phyloP scores from a whole-genome alignment of 1,284 basidiomycete genomes.

The Ceratobasidium sp. region DNA sequence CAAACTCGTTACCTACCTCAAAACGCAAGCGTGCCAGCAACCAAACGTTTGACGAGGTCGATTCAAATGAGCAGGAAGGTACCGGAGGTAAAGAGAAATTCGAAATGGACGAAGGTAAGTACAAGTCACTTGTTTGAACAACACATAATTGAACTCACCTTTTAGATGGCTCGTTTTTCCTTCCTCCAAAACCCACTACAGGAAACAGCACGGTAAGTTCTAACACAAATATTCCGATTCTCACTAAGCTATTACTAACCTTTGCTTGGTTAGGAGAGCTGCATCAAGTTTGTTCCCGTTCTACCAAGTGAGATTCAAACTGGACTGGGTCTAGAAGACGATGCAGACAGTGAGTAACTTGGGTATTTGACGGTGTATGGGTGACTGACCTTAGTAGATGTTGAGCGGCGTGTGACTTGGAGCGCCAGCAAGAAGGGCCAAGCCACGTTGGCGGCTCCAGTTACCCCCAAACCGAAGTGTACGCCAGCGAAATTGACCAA shows the following conservation, averaged over 20 bases:
- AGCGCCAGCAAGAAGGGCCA: background rate
- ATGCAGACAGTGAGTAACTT: background rate
- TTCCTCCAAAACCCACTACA: background rate
- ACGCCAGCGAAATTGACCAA: background rate
- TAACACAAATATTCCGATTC: background rate
- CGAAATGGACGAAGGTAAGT: background rate
- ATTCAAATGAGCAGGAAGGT: background rate
- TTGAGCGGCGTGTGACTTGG: background rate
- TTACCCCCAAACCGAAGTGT: background rate
- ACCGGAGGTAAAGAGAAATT: background rate
- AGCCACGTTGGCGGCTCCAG: background rate
- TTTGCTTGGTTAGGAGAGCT: background rate
- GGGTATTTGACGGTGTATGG: background rate
- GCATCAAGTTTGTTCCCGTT: conserved; percentile 4
- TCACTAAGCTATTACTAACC: background rate
- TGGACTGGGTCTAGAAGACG: no score
- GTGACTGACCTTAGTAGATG: background rate
- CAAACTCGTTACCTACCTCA: no score
- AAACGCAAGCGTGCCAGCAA: no score
- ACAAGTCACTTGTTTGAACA: background rate
- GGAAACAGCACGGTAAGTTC: background rate
- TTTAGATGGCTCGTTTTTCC: background rate
- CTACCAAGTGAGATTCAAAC: background rate
- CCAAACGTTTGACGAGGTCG: no score
- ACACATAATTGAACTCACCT: background rate